These are phyloP conservation scores for Firmiana major DNA, from an alignment of 345 rosid species.

Conservation along the genomic window DNA sequence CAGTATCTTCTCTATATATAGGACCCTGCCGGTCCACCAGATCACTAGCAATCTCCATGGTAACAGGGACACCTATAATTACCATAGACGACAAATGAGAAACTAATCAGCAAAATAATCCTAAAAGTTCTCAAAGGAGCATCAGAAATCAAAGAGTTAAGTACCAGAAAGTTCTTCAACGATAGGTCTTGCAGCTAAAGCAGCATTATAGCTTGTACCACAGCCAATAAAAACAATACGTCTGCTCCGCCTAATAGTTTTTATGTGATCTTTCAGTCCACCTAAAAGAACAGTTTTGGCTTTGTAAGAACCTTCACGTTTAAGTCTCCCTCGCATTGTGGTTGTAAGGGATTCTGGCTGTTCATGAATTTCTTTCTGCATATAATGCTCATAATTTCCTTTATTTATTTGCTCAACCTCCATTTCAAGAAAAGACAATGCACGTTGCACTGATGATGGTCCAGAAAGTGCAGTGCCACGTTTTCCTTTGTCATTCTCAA, in stretches of 20 bases:
- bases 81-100: not conserved
- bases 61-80: constrained; percentile 78
- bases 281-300: constrained; percentile 86
- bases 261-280: constrained; percentile 92
- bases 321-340: constrained; percentile 95
- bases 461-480: constrained; percentile 43
- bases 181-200: constrained; percentile 92
- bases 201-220: constrained; percentile 97
- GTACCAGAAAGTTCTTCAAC: constrained; percentile 94
- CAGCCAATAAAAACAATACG: constrained; percentile 92
- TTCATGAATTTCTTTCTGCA: constrained; percentile 99
- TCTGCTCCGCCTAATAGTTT: constrained; percentile 85
- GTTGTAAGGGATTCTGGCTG: constrained; percentile 95
- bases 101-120: constrained; percentile 7
- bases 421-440: constrained; percentile 92
- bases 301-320: constrained; percentile 83
- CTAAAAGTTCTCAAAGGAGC: not conserved
- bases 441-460: constrained; percentile 88
- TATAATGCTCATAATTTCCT: constrained; percentile 86
- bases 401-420: constrained; percentile 97
- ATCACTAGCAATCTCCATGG: constrained; percentile 99
- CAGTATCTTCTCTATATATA: constrained; percentile 95
- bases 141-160: constrained; percentile 14
- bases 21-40: constrained; percentile 92
- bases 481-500: constrained; percentile 62